Conservation (phyloP, 768 basidiomycete species). For the Lepiota brunneoincarnata region DNA sequence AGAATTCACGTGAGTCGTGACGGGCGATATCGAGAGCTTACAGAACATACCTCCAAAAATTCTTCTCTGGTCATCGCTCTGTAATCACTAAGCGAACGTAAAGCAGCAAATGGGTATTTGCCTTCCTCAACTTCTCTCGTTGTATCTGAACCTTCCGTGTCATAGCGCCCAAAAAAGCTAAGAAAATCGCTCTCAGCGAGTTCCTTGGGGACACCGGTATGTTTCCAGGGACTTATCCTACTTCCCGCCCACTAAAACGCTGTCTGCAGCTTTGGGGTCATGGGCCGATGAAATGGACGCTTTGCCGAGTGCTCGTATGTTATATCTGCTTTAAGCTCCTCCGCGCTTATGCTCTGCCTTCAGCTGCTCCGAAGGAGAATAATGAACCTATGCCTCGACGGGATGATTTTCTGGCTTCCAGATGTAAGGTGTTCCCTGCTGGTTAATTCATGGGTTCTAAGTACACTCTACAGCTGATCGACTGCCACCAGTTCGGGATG, state of each 20-base stretch:
- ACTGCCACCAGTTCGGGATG: conserved; percentile 67
- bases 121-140: neutral
- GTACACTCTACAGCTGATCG: conserved; percentile 46
- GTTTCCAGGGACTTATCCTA: conserved; percentile 29
- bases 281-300: conserved; percentile 99
- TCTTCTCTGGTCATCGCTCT: neutral
- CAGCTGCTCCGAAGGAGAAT: conserved; percentile 70
- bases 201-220: conserved; percentile 86
- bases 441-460: conserved; percentile 9
- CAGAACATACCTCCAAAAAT: conserved; percentile 4
- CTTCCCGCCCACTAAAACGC: conserved; percentile 15
- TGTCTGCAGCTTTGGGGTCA: conserved; percentile 70
- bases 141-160: neutral
- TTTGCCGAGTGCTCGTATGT: conserved; percentile 91
- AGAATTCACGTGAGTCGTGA: neutral
- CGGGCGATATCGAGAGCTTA: neutral
- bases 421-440: conserved; percentile 43
- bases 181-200: conserved; percentile 91
- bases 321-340: neutral
- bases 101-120: conserved; percentile 3
- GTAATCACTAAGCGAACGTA: neutral
- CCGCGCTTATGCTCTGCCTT: conserved; percentile 4
- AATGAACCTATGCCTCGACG: conserved; percentile 52
- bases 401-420: conserved; percentile 63
- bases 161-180: conserved; percentile 84